A percentile compares a stretch with the other conserved stretches of the same genome.
phyloP scores from a whole-genome alignment of 2,329 filamentous ascomycete species.

The Monosporascus sp. region DNA sequence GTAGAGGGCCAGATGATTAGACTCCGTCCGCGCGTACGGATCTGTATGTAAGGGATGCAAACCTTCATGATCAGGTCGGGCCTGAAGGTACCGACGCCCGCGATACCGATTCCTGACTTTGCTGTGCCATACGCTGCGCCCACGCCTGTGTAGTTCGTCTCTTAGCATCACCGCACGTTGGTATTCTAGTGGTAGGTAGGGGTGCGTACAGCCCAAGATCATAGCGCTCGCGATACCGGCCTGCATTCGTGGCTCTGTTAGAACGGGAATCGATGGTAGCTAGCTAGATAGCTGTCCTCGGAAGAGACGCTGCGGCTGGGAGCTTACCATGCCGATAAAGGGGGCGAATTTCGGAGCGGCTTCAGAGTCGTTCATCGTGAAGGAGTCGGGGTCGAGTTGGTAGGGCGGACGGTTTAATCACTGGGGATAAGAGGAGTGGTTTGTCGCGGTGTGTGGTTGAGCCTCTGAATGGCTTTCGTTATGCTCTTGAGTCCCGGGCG shows the following conservation, averaged over 20 bases:
- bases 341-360: conserved; percentile 75
- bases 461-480: too few species aligned
- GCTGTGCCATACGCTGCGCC: conserved; percentile 84
- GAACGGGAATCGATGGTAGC: background rate
- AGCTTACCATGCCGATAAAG: conserved; percentile 79
- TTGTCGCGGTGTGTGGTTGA: too few species aligned
- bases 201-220: conserved; percentile 70
- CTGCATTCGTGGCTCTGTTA: conserved; percentile 35
- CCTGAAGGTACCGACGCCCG: conserved; percentile 77
- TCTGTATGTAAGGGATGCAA: conserved; percentile 15
- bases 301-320: background rate
- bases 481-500: too few species aligned
- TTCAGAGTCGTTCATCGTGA: conserved; percentile 51
- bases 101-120: conserved; percentile 83
- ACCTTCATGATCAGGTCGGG: conserved; percentile 92
- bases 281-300: too few species aligned
- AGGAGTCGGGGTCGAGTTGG: conserved; percentile 1
- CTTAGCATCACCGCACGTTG: conserved; percentile 14
- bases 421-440: background rate
- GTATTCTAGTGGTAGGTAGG: conserved; percentile 12
- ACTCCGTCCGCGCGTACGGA: background rate
- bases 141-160: conserved; percentile 37
- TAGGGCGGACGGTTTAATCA: background rate
- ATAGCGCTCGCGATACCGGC: conserved; percentile 75
- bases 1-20: conserved; percentile 5